These are phyloP conservation scores for Bidens hawaiensis DNA, from an alignment of 140 eudicot genomes.

Conservation along the genomic window DNA sequence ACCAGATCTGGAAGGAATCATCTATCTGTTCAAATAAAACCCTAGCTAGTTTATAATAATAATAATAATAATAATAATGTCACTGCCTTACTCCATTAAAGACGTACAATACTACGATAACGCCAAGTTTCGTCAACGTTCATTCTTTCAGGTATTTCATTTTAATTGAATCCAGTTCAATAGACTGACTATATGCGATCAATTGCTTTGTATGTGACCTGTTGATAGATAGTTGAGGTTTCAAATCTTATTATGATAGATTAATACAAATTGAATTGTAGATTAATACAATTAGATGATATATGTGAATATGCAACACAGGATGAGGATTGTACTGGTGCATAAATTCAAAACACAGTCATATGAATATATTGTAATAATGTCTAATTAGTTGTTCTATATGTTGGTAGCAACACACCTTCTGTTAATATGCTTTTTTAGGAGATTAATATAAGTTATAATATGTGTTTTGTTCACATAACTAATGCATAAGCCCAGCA, in stretches of 20 bases:
- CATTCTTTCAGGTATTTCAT: slow-evolving; percentile 46
- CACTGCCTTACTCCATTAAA: slow-evolving; percentile 67
- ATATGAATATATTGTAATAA: neutral
- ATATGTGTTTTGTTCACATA: neutral
- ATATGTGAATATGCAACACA: slow-evolving; percentile 5
- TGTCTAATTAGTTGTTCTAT: slow-evolving; percentile 6
- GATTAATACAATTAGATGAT: no score
- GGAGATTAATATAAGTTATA: neutral
- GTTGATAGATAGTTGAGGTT: no score
- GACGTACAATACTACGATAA: slow-evolving; percentile 75
- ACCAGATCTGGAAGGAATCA: slow-evolving; percentile 36
- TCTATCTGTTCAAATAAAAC: no score
- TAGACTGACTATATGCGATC: neutral
- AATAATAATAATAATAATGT: no score
- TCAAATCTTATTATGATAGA: slow-evolving; percentile 10
- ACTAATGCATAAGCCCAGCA: neutral
- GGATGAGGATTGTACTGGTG: neutral
- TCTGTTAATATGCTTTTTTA: neutral
- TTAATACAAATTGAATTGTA: neutral
- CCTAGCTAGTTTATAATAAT: neutral
- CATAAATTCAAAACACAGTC: neutral
- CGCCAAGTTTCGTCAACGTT: slow-evolving; percentile 83
- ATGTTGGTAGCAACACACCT: no score
- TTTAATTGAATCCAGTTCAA: neutral
- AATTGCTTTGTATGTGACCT: slow-evolving; percentile 2